Conservation (phyloP, 805 yeast species). For the Candida nemodendra region DNA sequence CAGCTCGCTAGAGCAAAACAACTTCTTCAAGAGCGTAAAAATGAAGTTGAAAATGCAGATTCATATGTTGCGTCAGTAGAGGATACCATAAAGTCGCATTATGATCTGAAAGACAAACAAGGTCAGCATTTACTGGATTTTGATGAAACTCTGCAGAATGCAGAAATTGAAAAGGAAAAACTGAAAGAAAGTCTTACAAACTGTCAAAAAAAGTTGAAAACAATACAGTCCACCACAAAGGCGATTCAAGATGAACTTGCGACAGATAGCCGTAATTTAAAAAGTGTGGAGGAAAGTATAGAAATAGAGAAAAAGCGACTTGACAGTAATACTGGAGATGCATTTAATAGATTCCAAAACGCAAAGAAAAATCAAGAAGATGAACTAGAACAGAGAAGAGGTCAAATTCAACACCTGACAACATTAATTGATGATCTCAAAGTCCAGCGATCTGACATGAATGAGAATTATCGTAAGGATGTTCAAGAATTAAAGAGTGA, state of each 20-base stretch:
- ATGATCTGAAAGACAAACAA: constrained; percentile 20
- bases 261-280: constrained; percentile 14
- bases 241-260: constrained; percentile 18
- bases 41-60: constrained; percentile 20
- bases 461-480: constrained; percentile 10
- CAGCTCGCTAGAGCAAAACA: constrained; percentile 21
- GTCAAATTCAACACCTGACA: constrained; percentile 12
- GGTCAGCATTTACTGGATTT: constrained; percentile 15
- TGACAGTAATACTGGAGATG: constrained; percentile 43
- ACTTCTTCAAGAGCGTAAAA: constrained; percentile 16
- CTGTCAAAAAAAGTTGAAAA: constrained; percentile 21
- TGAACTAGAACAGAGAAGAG: constrained; percentile 15
- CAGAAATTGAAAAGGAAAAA: constrained; percentile 13
- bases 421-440: constrained; percentile 9
- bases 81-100: constrained; percentile 3
- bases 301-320: constrained; percentile 38
- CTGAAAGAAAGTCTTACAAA: constrained; percentile 18
- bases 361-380: constrained; percentile 18
- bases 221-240: constrained; percentile 25
- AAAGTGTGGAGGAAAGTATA: constrained; percentile 27
- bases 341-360: constrained; percentile 33
- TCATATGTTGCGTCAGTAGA: constrained; percentile 18
- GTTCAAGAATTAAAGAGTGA: constrained; percentile 21
- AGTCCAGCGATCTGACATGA: constrained; percentile 13
- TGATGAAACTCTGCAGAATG: constrained; percentile 11